Conservation (phyloP, 768 basidiomycete species). For the Boletus rufocinnamomeus region DNA sequence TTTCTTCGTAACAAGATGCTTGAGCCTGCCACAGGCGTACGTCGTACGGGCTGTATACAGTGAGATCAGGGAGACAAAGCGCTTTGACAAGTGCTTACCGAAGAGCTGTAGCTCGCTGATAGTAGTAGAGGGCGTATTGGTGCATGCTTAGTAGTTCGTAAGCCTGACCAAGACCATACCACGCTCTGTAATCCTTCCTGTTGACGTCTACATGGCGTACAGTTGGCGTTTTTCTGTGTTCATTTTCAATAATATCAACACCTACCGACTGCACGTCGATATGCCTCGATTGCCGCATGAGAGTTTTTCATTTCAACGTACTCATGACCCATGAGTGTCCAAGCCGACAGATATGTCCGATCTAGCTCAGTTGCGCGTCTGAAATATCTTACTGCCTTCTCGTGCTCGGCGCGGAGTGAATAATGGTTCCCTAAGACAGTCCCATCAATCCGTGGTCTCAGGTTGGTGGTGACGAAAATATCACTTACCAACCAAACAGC, state of each 20-base stretch:
- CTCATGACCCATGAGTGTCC: constrained; percentile 99
- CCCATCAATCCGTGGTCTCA: background rate
- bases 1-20: constrained; percentile 90
- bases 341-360: constrained; percentile 91
- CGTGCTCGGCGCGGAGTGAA: constrained; percentile 89
- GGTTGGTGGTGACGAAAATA: background rate
- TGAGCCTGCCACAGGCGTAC: constrained; percentile 95
- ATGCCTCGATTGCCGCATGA: constrained; percentile 97
- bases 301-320: constrained; percentile 99
- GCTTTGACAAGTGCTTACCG: constrained; percentile 48
- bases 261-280: constrained; percentile 91
- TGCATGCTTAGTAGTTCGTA: constrained; percentile 98
- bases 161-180: constrained; percentile 98
- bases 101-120: constrained; percentile 91
- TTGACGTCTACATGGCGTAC: constrained; percentile 72
- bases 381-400: constrained; percentile 96
- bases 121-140: constrained; percentile 94
- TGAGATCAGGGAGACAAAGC: constrained; percentile 3
- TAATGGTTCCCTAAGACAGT: constrained; percentile 85
- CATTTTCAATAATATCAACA: constrained; percentile 1
- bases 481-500: constrained; percentile 85
- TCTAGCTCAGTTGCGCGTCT: constrained; percentile 93
- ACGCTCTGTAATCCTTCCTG: constrained; percentile 94
- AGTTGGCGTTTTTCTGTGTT: background rate
- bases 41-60: constrained; percentile 77